A percentile compares a stretch with the other conserved stretches of the same genome.
Evolutionary conservation across 2,329 filamentous ascomycete genomes (phyloP).

Genomic region (Ophiostoma pallidulum): DNA sequence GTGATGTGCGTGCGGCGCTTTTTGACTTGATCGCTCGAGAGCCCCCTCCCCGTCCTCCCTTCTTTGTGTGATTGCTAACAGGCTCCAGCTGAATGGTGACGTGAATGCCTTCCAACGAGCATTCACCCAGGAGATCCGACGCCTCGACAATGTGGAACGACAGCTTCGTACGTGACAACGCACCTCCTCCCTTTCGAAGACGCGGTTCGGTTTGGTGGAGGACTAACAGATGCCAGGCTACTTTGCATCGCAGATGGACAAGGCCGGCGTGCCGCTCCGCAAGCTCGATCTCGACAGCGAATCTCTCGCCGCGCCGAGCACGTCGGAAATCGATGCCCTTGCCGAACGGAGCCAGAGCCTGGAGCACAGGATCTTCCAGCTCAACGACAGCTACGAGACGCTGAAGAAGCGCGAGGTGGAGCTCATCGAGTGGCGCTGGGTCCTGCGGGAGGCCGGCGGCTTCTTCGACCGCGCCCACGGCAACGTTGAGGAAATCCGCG

Average conservation of each 20-base stretch:
- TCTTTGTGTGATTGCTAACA: constrained; percentile 17
- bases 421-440: constrained; percentile 97
- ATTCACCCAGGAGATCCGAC: constrained; percentile 94
- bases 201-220: not conserved
- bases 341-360: constrained; percentile 85
- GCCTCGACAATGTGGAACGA: constrained; percentile 95
- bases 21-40: too few species aligned
- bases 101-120: constrained; percentile 92
- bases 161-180: constrained; percentile 71
- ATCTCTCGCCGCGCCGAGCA: constrained; percentile 76
- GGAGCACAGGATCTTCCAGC: constrained; percentile 79
- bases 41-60: too few species aligned
- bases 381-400: constrained; percentile 98
- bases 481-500: constrained; percentile 91
- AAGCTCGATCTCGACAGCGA: constrained; percentile 88
- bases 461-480: constrained; percentile 97
- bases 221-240: constrained; percentile 50
- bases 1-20: constrained; percentile 84
- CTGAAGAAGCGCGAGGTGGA: constrained; percentile 97
- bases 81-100: constrained; percentile 74
- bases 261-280: constrained; percentile 73
- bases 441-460: constrained; percentile 86
- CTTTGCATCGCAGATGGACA: constrained; percentile 94
- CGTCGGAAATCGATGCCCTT: constrained; percentile 92
- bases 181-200: not conserved